Evolutionary conservation across 345 rosid genomes (phyloP).

Genomic region (Eucalyptus pauciflora): DNA sequence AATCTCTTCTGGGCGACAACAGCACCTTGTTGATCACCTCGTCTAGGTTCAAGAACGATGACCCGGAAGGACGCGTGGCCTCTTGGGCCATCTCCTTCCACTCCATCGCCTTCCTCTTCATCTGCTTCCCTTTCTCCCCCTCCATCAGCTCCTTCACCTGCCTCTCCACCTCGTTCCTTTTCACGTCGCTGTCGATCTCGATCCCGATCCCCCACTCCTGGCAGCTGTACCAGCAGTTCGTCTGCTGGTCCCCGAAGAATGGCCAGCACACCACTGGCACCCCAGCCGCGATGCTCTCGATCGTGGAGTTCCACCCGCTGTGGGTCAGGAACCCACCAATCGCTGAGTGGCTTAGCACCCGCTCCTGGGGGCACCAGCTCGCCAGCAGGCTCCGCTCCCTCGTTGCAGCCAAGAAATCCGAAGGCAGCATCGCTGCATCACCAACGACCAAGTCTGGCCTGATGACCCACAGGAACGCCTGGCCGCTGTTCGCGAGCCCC

Average conservation of each 20-base stretch:
- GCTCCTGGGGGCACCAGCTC: slow-evolving; percentile 46
- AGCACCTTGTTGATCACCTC: slow-evolving; percentile 13
- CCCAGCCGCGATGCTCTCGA: slow-evolving; percentile 29
- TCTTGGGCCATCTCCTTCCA: slow-evolving; percentile 24
- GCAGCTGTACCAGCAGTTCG: slow-evolving; percentile 31
- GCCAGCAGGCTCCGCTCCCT: slow-evolving; percentile 15
- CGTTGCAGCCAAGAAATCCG: slow-evolving; percentile 18
- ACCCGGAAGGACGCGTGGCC: slow-evolving; percentile 8
- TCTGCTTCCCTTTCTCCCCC: slow-evolving; percentile 32
- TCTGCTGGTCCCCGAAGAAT: slow-evolving; percentile 48
- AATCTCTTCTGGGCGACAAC: not conserved
- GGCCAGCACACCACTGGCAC: slow-evolving; percentile 61
- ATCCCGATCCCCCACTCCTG: slow-evolving; percentile 49
- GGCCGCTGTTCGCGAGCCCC: slow-evolving; percentile 44
- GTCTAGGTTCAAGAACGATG: slow-evolving; percentile 18
- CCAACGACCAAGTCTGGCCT: slow-evolving; percentile 47
- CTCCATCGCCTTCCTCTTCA: slow-evolving; percentile 31
- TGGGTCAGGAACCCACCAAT: slow-evolving; percentile 48
- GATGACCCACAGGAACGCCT: slow-evolving; percentile 43
- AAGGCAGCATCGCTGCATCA: slow-evolving; percentile 20
- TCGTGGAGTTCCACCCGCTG: slow-evolving; percentile 54
- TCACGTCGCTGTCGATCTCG: slow-evolving; percentile 46
- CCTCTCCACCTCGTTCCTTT: slow-evolving; percentile 29
- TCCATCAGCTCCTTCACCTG: slow-evolving; percentile 42
- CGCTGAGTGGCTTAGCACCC: slow-evolving; percentile 31